These are phyloP conservation scores for Fragaria nilgerrensis DNA, from an alignment of 306 rosid genomes.

Conservation along the genomic window DNA sequence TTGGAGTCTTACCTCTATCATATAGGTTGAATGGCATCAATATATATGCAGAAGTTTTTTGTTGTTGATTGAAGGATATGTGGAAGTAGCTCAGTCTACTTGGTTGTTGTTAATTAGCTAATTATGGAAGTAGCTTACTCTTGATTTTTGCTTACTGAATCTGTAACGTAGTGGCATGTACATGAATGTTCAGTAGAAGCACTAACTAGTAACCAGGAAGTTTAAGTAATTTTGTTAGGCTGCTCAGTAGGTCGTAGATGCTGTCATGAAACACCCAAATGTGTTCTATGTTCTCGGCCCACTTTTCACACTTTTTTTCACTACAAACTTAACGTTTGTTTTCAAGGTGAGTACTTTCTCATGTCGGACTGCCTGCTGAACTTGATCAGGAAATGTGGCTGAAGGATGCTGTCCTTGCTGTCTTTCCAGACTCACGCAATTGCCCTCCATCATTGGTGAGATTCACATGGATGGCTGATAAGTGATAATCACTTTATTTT, in stretches of 20 bases:
- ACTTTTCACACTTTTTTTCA: constrained; percentile 16
- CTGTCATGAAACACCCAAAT: not conserved
- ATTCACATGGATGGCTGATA: constrained; percentile 30
- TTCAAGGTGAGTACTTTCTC: constrained; percentile 40
- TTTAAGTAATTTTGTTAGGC: not conserved
- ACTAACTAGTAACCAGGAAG: not conserved
- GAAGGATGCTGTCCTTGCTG: constrained; percentile 73
- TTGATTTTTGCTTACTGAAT: constrained; percentile 5
- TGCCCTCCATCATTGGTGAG: constrained; percentile 83
- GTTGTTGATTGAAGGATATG: not conserved
- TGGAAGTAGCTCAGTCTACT: not conserved
- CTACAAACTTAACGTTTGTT: constrained; percentile 27
- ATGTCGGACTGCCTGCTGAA: constrained; percentile 49
- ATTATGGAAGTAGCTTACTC: not conserved
- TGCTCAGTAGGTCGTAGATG: constrained; percentile 3
- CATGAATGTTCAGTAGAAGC: constrained; percentile 1
- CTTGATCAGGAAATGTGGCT: constrained; percentile 90
- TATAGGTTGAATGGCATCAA: not conserved
- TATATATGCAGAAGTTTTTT: not conserved
- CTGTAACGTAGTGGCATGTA: not conserved
- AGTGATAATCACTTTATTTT: constrained; percentile 25
- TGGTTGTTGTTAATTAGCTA: not conserved
- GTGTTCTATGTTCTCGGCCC: constrained; percentile 20
- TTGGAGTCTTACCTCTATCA: not conserved
- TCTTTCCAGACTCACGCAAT: constrained; percentile 73